phyloP scores from a whole-genome alignment of 805 yeast genomes.

The Candida incommunis region DNA sequence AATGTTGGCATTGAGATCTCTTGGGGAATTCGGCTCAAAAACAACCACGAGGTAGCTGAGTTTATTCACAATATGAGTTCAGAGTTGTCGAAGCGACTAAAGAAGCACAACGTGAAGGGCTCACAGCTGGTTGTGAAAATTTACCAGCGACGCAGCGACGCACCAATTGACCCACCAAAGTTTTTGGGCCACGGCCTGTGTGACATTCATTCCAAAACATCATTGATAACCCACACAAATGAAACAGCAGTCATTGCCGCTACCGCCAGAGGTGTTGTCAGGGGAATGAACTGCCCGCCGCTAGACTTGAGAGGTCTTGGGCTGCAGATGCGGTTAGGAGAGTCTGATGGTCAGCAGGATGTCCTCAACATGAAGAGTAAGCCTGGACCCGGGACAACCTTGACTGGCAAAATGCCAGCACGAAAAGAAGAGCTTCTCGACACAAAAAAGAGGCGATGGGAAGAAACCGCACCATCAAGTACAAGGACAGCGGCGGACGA shows the following conservation, averaged over 20 bases:
- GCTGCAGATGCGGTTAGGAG: constrained; percentile 43
- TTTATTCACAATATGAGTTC: constrained; percentile 45
- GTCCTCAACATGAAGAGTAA: constrained; percentile 7
- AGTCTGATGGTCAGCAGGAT: constrained; percentile 7
- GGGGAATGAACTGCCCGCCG: constrained; percentile 46
- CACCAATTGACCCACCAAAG: constrained; percentile 66
- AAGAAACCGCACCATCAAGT: constrained; percentile 7
- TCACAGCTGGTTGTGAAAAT: constrained; percentile 50
- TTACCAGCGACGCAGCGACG: constrained; percentile 46
- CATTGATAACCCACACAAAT: constrained; percentile 47
- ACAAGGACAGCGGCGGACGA: constrained; percentile 8
- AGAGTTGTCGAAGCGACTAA: constrained; percentile 45
- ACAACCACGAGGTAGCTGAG: constrained; percentile 42
- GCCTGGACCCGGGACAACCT: constrained; percentile 1
- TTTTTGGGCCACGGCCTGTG: constrained; percentile 77
- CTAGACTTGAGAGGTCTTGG: constrained; percentile 68
- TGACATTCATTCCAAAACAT: constrained; percentile 44
- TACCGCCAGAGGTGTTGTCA: constrained; percentile 41
- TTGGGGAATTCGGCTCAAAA: constrained; percentile 74
- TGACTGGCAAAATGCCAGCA: constrained; percentile 2
- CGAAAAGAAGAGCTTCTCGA: not conserved
- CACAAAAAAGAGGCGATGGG: constrained; percentile 3
- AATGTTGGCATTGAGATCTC: constrained; percentile 79
- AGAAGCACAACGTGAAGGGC: constrained; percentile 33
- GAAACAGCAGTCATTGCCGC: constrained; percentile 41